Percentiles rank a stretch among this genome's conserved stretches.
These are phyloP conservation scores for Corniculantispora saksenae DNA, from an alignment of 2,329 filamentous ascomycete species.

Conservation along the genomic window DNA sequence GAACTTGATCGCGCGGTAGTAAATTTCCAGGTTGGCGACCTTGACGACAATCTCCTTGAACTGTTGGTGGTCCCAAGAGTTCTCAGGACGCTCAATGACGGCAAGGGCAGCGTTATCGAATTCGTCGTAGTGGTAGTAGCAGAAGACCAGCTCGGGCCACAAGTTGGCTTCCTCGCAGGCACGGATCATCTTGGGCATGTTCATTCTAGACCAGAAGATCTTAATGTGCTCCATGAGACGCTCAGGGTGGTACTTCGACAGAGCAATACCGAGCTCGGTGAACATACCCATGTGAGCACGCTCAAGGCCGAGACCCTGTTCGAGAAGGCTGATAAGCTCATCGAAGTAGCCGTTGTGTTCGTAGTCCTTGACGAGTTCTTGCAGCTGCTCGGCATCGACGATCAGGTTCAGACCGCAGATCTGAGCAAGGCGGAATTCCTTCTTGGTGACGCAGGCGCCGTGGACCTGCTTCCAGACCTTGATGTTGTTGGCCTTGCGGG, in stretches of 20 bases:
- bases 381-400: conserved; percentile 92
- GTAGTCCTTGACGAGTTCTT: conserved; percentile 92
- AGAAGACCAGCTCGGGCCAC: conserved; percentile 97
- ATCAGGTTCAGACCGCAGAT: conserved; percentile 99
- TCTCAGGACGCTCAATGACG: conserved; percentile 96
- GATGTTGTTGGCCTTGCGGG: conserved; percentile 97
- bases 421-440: conserved; percentile 97
- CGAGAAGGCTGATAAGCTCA: conserved; percentile 89
- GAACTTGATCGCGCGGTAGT: conserved; percentile 95
- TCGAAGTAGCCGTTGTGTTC: conserved; percentile 98
- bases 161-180: conserved; percentile 92
- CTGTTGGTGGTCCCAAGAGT: conserved; percentile 98
- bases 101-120: conserved; percentile 95
- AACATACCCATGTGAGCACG: conserved; percentile 97
- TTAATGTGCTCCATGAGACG: conserved; percentile 98
- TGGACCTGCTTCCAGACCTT: conserved; percentile 99
- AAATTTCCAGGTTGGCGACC: conserved; percentile 97
- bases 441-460: conserved; percentile 92
- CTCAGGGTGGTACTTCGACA: conserved; percentile 94
- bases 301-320: conserved; percentile 92
- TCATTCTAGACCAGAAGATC: conserved; percentile 97
- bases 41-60: conserved; percentile 99
- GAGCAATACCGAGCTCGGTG: conserved; percentile 85
- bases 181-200: conserved; percentile 94
- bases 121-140: conserved; percentile 98